A percentile compares a stretch with the other conserved stretches of the same genome.
Conservation (phyloP, 73 alveolate genomes). For the Diophrys sp. region DNA sequence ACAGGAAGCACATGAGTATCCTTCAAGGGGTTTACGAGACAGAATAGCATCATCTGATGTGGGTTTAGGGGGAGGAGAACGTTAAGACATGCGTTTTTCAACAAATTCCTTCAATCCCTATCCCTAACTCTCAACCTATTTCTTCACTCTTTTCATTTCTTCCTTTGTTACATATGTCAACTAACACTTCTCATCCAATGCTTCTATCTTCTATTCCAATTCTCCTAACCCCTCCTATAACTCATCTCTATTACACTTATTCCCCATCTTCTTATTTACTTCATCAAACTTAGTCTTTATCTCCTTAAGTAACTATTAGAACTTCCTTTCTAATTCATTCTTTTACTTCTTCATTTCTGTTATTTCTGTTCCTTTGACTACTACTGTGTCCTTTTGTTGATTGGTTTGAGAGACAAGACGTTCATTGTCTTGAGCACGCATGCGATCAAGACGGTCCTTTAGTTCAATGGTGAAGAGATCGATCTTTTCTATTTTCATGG, state of each 20-base stretch:
- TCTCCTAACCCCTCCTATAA: background rate
- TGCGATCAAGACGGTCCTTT: too few relatives aligned
- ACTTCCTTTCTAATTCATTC: background rate
- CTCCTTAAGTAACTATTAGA: background rate
- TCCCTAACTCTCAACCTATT: constrained; percentile 46
- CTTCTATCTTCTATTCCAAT: background rate
- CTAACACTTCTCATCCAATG: background rate
- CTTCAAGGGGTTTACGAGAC: constrained; percentile 72
- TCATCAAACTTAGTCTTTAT: too few relatives aligned
- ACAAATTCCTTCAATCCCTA: too few relatives aligned
- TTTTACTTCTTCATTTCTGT: too few relatives aligned
- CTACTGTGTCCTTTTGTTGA: too few relatives aligned
- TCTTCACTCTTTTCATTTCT: constrained; percentile 61
- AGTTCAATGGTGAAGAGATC: too few relatives aligned
- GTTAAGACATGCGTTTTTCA: too few relatives aligned
- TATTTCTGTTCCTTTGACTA: too few relatives aligned
- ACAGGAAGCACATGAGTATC: constrained; percentile 82
- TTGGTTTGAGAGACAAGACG: too few relatives aligned
- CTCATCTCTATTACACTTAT: background rate
- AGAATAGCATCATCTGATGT: constrained; percentile 76
- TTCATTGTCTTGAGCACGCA: too few relatives aligned
- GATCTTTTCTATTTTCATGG: too few relatives aligned
- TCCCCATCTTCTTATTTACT: background rate
- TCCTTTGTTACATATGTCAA: background rate
- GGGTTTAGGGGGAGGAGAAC: too few relatives aligned